Conservation (phyloP, 2,329 filamentous ascomycete genomes). For the Aspergillus calidoustus region DNA sequence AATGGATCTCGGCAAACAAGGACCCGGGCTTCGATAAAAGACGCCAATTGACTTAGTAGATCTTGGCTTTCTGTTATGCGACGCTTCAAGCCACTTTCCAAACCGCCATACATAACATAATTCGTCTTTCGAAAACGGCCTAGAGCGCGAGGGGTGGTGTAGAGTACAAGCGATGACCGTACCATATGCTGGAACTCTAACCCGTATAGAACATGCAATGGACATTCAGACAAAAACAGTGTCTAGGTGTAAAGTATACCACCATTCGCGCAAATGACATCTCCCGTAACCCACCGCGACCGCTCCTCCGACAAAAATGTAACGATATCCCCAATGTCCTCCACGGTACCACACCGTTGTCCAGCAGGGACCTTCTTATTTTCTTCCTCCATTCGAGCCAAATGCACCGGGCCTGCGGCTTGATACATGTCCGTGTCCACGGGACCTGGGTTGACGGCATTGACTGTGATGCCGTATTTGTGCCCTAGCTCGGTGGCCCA, state of each 20-base stretch:
- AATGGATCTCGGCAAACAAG: not conserved
- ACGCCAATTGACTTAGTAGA: not conserved
- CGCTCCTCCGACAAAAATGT: constrained; percentile 24
- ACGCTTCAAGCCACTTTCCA: not conserved
- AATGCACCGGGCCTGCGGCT: constrained; percentile 19
- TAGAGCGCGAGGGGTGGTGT: not conserved
- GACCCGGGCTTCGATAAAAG: not conserved
- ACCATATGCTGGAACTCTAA: too few species aligned
- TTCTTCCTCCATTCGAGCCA: constrained; percentile 22
- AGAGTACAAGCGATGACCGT: too few species aligned
- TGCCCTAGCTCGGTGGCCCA: constrained; percentile 52
- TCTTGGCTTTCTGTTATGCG: not conserved
- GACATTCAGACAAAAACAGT: not conserved
- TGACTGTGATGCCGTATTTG: constrained; percentile 37
- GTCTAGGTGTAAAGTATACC: constrained; percentile 21
- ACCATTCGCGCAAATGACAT: constrained; percentile 29
- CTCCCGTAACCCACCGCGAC: constrained; percentile 28
- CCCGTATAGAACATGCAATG: not conserved
- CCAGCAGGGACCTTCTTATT: constrained; percentile 26
- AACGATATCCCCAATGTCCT: constrained; percentile 30
- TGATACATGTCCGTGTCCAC: constrained; percentile 31
- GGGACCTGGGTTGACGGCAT: constrained; percentile 36
- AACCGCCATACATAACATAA: not conserved
- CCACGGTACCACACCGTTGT: constrained; percentile 24
- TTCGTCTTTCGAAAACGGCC: not conserved